These are phyloP conservation scores for Magnaporthiopsis poae DNA, from an alignment of 2,329 filamentous ascomycete genomes.

Conservation along the genomic window DNA sequence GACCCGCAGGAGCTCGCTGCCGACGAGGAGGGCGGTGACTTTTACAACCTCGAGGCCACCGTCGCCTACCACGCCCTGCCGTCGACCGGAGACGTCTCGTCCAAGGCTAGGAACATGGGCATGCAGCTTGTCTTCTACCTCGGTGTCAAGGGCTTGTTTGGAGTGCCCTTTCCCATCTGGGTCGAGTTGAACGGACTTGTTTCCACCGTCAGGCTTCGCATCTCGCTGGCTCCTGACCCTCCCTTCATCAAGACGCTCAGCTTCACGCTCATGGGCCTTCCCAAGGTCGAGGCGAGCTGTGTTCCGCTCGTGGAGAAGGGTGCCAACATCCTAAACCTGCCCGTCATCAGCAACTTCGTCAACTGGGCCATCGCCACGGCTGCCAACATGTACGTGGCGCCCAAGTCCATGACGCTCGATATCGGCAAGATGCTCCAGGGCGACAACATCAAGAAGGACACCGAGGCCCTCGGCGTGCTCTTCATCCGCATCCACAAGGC, in stretches of 20 bases:
- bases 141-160: constrained; percentile 78
- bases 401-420: constrained; percentile 87
- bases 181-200: constrained; percentile 88
- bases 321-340: constrained; percentile 82
- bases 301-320: constrained; percentile 86
- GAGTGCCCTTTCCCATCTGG: constrained; percentile 76
- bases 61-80: constrained; percentile 86
- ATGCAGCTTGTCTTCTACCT: constrained; percentile 94
- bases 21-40: constrained; percentile 81
- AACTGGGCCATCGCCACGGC: constrained; percentile 88
- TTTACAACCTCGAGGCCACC: constrained; percentile 84
- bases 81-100: constrained; percentile 56
- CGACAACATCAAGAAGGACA: constrained; percentile 85
- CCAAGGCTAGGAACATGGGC: constrained; percentile 88
- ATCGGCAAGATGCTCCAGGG: constrained; percentile 83
- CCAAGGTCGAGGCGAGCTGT: constrained; percentile 80
- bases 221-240: constrained; percentile 80
- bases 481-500: constrained; percentile 89
- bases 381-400: constrained; percentile 82
- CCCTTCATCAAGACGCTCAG: constrained; percentile 88
- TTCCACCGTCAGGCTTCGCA: constrained; percentile 69
- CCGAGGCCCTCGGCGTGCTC: constrained; percentile 74
- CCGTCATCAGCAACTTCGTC: constrained; percentile 90
- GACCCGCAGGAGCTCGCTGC: constrained; percentile 80
- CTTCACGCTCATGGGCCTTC: constrained; percentile 87